Base-by-base conservation (phyloP, 2,329 filamentous ascomycete genomes). In the Clarireedia paspali region DNA sequence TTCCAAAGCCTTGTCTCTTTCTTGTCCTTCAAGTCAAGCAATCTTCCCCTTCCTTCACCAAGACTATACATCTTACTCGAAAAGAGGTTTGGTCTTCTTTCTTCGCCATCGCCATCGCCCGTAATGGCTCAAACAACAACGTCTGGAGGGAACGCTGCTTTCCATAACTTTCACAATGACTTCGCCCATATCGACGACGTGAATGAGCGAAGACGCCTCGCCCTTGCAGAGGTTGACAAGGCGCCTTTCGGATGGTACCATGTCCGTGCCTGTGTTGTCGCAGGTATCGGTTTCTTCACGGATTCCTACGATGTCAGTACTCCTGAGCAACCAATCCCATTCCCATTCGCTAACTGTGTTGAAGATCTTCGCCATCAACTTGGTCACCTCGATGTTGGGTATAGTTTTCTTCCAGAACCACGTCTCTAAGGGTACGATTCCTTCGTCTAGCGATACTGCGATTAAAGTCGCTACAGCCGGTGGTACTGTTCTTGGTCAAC, bases 271-370 rank as follows among this genome's bases (percentile, higher is more conserved):
- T 80, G 88, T 50, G 73, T 88, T 6, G 88, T 92, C 23, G 88
- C 88, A 30, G 88, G 89, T 63, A 84, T 91, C 44, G 89, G 89
- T 64, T 94, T 95, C 81, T 94, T 94, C 73, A 92, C 89, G 15
- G 89, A 92, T 68, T 87, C 87, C 40, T 92, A 91, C 72, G 85
- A 88, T 67, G 89, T 91, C 74, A 94, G 94, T 48, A 26, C 26
- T 7, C 5, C 69, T 79, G 79, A 47, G 70, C 71, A 55, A 1
- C 3, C 6, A n/a, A 49, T 9, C 6, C 10, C 27, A 30, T 9
- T 9, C 27, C 27, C 7, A 30, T 30, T 24, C 2, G 68, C 40
- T 60, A 39, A 62, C 52, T 2, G 20, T 17, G 27, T 64, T 14
- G 48, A 45, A 68, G 71, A 63, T 66, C 59, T 68, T 68, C 44